Conservation (phyloP, 75 land plant genomes). For the Ceratopteris richardii region DNA sequence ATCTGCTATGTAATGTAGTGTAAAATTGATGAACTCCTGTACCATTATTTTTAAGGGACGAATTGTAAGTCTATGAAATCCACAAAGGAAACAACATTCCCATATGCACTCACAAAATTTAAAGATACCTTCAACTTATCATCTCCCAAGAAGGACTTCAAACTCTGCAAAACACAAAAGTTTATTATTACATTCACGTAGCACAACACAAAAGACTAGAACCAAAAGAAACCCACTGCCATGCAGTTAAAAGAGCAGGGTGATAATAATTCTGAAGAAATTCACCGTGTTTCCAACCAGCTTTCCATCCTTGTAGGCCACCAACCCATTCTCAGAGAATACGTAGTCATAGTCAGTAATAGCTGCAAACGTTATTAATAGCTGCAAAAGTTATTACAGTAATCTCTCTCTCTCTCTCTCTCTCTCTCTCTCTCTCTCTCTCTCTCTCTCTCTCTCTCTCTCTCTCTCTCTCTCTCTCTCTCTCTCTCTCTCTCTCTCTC, state of each 20-base stretch:
- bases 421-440: no score
- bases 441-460: no score
- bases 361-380: constrained; percentile 55
- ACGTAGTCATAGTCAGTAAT: constrained; percentile 81
- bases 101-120: no score
- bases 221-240: no score
- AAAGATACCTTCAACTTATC: constrained; percentile 58
- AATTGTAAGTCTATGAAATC: no score
- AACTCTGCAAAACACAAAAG: constrained; percentile 46
- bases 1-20: constrained; percentile 95
- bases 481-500: no score
- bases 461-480: no score
- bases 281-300: constrained; percentile 91
- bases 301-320: constrained; percentile 76
- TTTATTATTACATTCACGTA: background rate
- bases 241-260: no score
- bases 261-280: no score
- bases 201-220: background rate
- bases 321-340: constrained; percentile 96
- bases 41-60: constrained; percentile 1
- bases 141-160: constrained; percentile 71
- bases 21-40: constrained; percentile 90
- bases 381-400: no score
- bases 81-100: no score
- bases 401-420: background rate